A percentile compares a stretch with the other conserved stretches of the same genome.
Evolutionary conservation across 2,329 filamentous ascomycete species (phyloP).

Genomic region (Colletotrichum sp.): DNA sequence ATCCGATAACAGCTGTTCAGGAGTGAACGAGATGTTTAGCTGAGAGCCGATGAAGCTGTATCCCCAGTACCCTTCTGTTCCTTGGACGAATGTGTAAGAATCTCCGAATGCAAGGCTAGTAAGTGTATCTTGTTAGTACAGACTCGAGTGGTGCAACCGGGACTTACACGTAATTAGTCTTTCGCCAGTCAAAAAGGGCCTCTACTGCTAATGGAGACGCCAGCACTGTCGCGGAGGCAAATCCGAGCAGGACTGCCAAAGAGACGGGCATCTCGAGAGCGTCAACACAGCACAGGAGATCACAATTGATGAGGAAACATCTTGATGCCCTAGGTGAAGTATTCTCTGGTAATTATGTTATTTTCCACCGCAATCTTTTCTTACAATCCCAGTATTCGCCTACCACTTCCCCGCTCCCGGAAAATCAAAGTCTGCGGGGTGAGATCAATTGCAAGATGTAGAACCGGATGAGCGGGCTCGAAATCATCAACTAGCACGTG

Average conservation of each 20-base stretch:
- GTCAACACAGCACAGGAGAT: not conserved
- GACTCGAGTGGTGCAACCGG: accelerated
- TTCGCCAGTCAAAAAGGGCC: slow-evolving; percentile 22
- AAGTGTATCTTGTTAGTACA: not conserved
- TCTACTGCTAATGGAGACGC: not conserved
- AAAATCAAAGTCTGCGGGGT: not conserved
- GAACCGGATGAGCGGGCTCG: not conserved
- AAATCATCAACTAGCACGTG: not conserved
- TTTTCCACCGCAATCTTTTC: not conserved
- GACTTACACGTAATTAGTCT: slow-evolving; percentile 26
- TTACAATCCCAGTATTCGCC: not conserved
- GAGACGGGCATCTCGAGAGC: not conserved
- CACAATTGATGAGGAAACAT: not conserved
- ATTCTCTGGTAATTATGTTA: not conserved
- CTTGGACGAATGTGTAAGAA: slow-evolving; percentile 59
- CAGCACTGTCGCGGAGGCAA: not conserved
- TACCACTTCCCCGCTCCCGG: not conserved
- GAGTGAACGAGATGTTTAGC: slow-evolving; percentile 49
- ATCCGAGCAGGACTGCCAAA: not conserved
- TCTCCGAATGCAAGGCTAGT: slow-evolving; percentile 52
- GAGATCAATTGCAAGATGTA: not conserved
- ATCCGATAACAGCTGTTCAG: slow-evolving; percentile 46
- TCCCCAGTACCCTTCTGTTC: slow-evolving; percentile 52
- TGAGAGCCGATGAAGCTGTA: slow-evolving; percentile 61
- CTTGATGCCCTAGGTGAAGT: accelerated